Evolutionary conservation across 352 stramenopile species (phyloP).

Genomic region (Phytophthora pinifolia): DNA sequence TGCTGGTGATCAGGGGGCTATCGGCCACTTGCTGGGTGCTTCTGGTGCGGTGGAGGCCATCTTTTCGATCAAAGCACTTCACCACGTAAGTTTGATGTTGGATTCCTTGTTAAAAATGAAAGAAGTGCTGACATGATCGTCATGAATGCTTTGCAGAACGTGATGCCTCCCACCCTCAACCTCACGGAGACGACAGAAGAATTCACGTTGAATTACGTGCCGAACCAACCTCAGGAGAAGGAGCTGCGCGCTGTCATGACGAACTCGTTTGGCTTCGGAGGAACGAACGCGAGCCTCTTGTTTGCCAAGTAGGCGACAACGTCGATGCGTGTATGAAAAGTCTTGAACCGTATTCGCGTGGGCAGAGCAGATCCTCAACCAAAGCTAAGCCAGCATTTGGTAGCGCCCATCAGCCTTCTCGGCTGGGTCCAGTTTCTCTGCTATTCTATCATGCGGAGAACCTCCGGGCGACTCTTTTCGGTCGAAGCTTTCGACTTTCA

Average conservation of each 20-base stretch:
- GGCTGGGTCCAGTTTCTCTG: slow-evolving; percentile 15
- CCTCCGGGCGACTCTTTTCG: slow-evolving; percentile 5
- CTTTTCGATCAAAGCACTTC: slow-evolving; percentile 93
- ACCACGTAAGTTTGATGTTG: slow-evolving; percentile 55
- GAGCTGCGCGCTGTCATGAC: slow-evolving; percentile 82
- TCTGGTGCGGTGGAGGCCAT: slow-evolving; percentile 96
- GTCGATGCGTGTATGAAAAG: not conserved
- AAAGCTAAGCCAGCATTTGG: slow-evolving; percentile 33
- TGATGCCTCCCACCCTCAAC: slow-evolving; percentile 95
- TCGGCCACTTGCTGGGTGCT: slow-evolving; percentile 95
- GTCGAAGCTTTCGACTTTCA: slow-evolving; percentile 10
- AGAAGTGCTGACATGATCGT: not conserved
- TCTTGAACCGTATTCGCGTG: too few relatives aligned
- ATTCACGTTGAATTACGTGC: slow-evolving; percentile 89
- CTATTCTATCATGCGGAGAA: slow-evolving; percentile 2
- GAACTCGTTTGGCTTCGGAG: slow-evolving; percentile 98
- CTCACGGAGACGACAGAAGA: slow-evolving; percentile 72
- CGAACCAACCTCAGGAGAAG: slow-evolving; percentile 64
- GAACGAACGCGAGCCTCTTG: slow-evolving; percentile 92
- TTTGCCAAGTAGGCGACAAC: slow-evolving; percentile 62
- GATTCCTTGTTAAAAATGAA: not conserved
- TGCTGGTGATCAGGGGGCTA: slow-evolving; percentile 54
- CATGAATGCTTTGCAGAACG: slow-evolving; percentile 43
- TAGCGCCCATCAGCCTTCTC: slow-evolving; percentile 34
- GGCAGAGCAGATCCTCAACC: too few relatives aligned